A percentile compares a stretch with the other conserved stretches of the same genome.
Conservation (phyloP, 208 protist species). For the Trypanosoma grayi region DNA sequence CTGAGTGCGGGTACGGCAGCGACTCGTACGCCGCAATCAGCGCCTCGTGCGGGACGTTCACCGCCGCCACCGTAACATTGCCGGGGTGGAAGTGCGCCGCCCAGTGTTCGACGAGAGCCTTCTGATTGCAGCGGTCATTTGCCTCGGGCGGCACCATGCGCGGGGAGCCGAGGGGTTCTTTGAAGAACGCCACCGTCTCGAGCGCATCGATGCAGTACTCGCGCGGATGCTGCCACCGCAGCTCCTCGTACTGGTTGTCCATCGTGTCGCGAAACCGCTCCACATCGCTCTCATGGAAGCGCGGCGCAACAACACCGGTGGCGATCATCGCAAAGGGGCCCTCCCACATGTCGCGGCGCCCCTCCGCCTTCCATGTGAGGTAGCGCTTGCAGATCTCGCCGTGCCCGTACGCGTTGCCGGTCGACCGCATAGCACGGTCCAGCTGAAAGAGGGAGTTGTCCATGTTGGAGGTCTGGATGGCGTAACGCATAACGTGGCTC, state of each 20-base stretch:
- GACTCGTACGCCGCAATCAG: slow-evolving; percentile 76
- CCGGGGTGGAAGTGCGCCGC: slow-evolving; percentile 58
- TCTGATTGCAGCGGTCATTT: slow-evolving; percentile 78
- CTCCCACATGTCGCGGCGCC: slow-evolving; percentile 78
- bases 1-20: slow-evolving; percentile 73
- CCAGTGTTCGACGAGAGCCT: slow-evolving; percentile 76
- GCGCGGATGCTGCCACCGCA: slow-evolving; percentile 75
- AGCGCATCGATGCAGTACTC: slow-evolving; percentile 72
- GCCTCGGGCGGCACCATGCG: slow-evolving; percentile 64
- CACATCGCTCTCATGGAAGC: slow-evolving; percentile 78
- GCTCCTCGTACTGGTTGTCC: slow-evolving; percentile 83
- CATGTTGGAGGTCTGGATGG: slow-evolving; percentile 85
- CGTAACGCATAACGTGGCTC: slow-evolving; percentile 85
- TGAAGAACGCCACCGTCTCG: slow-evolving; percentile 88
- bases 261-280: slow-evolving; percentile 88
- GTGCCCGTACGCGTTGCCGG: slow-evolving; percentile 72
- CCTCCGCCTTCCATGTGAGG: slow-evolving; percentile 73
- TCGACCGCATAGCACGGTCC: slow-evolving; percentile 78
- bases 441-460: slow-evolving; percentile 84
- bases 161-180: slow-evolving; percentile 77
- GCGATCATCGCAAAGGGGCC: slow-evolving; percentile 69
- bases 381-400: slow-evolving; percentile 76
- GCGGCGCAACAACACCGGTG: slow-evolving; percentile 70
- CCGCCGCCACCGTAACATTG: slow-evolving; percentile 68
- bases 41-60: slow-evolving; percentile 80